Conservation (phyloP, 768 basidiomycete genomes). For the Boletus sp. region DNA sequence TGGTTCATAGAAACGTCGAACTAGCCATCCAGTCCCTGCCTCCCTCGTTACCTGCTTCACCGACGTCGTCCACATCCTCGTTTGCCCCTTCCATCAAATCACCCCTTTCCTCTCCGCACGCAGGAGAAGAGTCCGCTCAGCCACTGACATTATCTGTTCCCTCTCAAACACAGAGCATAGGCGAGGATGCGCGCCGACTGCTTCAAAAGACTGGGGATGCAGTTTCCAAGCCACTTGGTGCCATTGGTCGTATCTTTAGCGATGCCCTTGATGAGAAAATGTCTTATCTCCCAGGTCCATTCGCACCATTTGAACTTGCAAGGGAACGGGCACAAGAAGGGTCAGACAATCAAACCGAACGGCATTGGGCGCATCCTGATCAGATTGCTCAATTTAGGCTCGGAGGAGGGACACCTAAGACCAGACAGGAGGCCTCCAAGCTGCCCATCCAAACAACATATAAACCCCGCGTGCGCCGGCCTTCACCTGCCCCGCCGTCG, state of each 20-base stretch:
- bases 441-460: slow-evolving; percentile 61
- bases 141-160: slow-evolving; percentile 63
- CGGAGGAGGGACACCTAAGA: slow-evolving; percentile 26
- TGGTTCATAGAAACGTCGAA: slow-evolving; percentile 52
- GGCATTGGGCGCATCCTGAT: slow-evolving; percentile 42
- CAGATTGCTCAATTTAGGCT: slow-evolving; percentile 26
- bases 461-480: slow-evolving; percentile 63
- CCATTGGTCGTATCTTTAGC: slow-evolving; percentile 83
- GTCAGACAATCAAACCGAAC: slow-evolving; percentile 31
- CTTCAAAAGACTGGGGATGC: slow-evolving; percentile 89
- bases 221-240: slow-evolving; percentile 86
- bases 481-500: slow-evolving; percentile 40
- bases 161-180: slow-evolving; percentile 28
- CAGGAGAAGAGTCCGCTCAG: slow-evolving; percentile 88
- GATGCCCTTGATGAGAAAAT: slow-evolving; percentile 76
- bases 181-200: slow-evolving; percentile 76
- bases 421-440: slow-evolving; percentile 29
- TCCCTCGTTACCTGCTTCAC: slow-evolving; percentile 28
- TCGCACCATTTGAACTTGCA: slow-evolving; percentile 64
- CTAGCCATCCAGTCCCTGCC: slow-evolving; percentile 50
- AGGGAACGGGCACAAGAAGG: slow-evolving; percentile 45
- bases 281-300: slow-evolving; percentile 63
- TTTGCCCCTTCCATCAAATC: slow-evolving; percentile 37
- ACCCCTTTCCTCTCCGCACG: slow-evolving; percentile 44
- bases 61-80: slow-evolving; percentile 34